Evolutionary conservation across 768 basidiomycete genomes (phyloP).

Genomic region (Hydnomerulius pinastri): DNA sequence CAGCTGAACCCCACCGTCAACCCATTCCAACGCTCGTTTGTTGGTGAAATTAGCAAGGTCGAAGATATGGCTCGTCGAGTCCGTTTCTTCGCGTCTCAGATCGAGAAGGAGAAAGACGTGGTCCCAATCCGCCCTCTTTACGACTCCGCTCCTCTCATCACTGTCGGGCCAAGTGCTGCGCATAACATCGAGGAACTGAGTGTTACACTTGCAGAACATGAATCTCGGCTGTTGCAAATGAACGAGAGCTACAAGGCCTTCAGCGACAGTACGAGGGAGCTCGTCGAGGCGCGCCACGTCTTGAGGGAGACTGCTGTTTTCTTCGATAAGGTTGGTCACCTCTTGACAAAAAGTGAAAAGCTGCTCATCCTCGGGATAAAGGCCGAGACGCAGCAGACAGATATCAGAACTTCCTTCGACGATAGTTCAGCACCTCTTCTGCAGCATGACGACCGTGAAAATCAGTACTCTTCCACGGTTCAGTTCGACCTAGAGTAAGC

Average conservation of each 20-base stretch:
- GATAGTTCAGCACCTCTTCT: slow-evolving; percentile 89
- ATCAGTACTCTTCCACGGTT: slow-evolving; percentile 51
- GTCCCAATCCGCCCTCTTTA: slow-evolving; percentile 82
- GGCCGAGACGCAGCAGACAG: slow-evolving; percentile 78
- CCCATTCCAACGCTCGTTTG: slow-evolving; percentile 97
- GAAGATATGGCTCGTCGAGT: slow-evolving; percentile 97
- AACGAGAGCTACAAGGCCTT: slow-evolving; percentile 90
- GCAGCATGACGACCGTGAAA: slow-evolving; percentile 86
- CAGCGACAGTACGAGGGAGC: slow-evolving; percentile 81
- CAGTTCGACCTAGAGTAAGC: slow-evolving; percentile 90
- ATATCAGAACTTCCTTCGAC: slow-evolving; percentile 88
- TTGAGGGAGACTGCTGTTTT: slow-evolving; percentile 94
- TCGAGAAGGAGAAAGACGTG: slow-evolving; percentile 81
- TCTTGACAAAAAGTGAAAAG: background rate
- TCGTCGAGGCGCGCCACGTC: slow-evolving; percentile 93
- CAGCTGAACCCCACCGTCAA: slow-evolving; percentile 94
- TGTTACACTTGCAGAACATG: slow-evolving; percentile 82
- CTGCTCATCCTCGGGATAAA: slow-evolving; percentile 30
- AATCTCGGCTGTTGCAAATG: slow-evolving; percentile 83
- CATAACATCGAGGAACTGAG: slow-evolving; percentile 95
- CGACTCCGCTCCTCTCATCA: slow-evolving; percentile 84
- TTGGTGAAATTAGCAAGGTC: slow-evolving; percentile 90
- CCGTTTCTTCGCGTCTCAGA: slow-evolving; percentile 85
- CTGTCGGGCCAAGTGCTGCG: slow-evolving; percentile 89
- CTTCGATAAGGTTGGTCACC: slow-evolving; percentile 72